Evolutionary conservation across 1,284 basidiomycete genomes (phyloP), one percentile per base, ranked within the genome.

Genomic region (Cutaneotrichosporon dermatis): DNA sequence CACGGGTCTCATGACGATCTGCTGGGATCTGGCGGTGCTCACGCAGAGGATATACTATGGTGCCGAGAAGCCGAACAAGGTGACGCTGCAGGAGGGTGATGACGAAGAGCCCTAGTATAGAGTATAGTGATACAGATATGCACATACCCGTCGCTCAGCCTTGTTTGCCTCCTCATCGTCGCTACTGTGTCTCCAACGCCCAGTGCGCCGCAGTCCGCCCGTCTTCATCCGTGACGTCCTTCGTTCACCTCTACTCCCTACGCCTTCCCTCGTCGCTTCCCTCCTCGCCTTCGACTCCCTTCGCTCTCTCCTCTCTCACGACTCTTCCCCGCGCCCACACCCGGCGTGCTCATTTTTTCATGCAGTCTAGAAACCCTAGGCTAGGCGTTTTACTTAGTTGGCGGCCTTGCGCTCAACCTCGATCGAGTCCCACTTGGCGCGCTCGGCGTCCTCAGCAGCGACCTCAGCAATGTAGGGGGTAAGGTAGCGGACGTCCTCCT

Each of bases 401-500:
- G 11, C 33, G 45, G 54, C 40, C 71, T 72, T 73, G 66, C 67
- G 66, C 67, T 74, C 73, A 58, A 79, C 74, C 50, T 66, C 62
- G 71, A 89, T 77, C 61, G 83, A 87, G 82, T 99, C 94, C 90
- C 91, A 98, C 64, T 84, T 82, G 58, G 76, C 78, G 69, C 93
- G 85, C 83, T 99, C 96, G 41, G 80, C 75, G 62, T 90, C 83
- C 81, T 97, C 93, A 66, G 82, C 82, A 69, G 82, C 81, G 62
- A 96, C 87, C 57, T 89, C 85, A 68, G 83, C 70, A 54, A 99
- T 85, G 74, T 89, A 84, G 34, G 91, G 89, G 63, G 83, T 84
- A 69, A 99, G 85, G 83, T 98, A 99, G 64, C 92, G 89, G 63
- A 84, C 79, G 78, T 99, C 95, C 80, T 97, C 87, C 67, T 86